Base-by-base conservation (phyloP, 768 basidiomycete genomes). In the Rhizopogon rudus region DNA sequence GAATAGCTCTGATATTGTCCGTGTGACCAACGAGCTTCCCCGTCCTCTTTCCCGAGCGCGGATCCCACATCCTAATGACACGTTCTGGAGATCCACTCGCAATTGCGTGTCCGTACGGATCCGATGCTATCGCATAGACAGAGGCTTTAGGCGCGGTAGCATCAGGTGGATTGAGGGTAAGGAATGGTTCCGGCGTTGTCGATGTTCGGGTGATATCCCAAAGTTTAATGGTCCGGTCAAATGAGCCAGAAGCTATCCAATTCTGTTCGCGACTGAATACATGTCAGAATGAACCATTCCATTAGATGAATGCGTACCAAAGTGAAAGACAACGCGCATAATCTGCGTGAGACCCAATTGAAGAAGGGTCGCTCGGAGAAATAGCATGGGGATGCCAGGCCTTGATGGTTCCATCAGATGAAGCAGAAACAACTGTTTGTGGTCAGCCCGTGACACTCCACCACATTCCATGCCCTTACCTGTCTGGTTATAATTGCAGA, bases 21-120 rank as follows among this genome's bases (percentile, higher is more conserved):
- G 96, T 96, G 67, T 99, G 96, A 0, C 96, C 96, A 6, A 98
- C 92, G 0, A 98, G 79, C 65, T 97, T 93, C 10, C 87, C 82
- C 2, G 80, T 85, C 43, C 89, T 78, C 64, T 87, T 91, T 8
- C 91, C 91, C 1, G 84, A 80, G 14, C 97, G 79, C 3, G 95
- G 93, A 66, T 99, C 97, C 94, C 94, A 99, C 57, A 97, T 73
- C 20, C 94, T 77, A 25, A 99, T 76, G 2, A 98, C 89, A 22
- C 91, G 80, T 67, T 98, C 96, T 0, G 96, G 96, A 2, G 91
- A 90, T 0, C 96, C 96, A 6, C 91, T 89, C 13, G 88, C 95
- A 35, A 99, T 81, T 5, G 86, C 77, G 20, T 82, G 82, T 1
- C 97, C 96, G 57, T 78, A 84, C 1, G 87, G 83, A 63, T 94